Percentiles rank a stretch among this genome's conserved stretches.
Evolutionary conservation across 192 early-diverging fungal species (phyloP).

Genomic region (Bifiguratus adelaidae): DNA sequence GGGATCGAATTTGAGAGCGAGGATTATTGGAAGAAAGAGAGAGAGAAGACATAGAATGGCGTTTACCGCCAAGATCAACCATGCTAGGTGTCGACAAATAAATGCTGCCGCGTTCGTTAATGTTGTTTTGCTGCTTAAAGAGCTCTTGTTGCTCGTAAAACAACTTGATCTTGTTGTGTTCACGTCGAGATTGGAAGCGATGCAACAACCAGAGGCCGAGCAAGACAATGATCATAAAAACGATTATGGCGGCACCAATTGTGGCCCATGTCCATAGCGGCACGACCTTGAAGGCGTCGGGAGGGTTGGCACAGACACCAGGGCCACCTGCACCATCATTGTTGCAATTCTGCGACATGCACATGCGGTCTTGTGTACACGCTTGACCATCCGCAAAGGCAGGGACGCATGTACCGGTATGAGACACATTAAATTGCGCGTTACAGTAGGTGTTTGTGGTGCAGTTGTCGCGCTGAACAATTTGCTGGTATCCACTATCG

Average conservation of each 20-base stretch:
- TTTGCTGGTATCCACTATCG: background rate
- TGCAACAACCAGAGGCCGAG: slow-evolving; percentile 16
- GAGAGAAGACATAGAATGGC: too few relatives aligned
- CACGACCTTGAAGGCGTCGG: slow-evolving; percentile 16
- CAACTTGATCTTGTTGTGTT: slow-evolving; percentile 15
- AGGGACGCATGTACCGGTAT: slow-evolving; percentile 9
- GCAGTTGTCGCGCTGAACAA: slow-evolving; percentile 20
- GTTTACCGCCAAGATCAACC: too few relatives aligned
- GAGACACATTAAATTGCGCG: too few relatives aligned
- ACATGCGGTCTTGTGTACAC: slow-evolving; percentile 20
- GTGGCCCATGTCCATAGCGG: slow-evolving; percentile 12
- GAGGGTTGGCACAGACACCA: slow-evolving; percentile 7
- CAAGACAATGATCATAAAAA: slow-evolving; percentile 15
- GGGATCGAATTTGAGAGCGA: too few relatives aligned
- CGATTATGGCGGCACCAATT: slow-evolving; percentile 6
- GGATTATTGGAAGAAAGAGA: too few relatives aligned
- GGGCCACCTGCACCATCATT: slow-evolving; percentile 4
- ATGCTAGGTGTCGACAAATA: too few relatives aligned
- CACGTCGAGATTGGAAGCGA: slow-evolving; percentile 19
- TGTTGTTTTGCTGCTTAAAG: background rate
- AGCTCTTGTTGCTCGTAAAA: slow-evolving; percentile 18
- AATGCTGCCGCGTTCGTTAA: too few relatives aligned
- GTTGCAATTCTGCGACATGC: slow-evolving; percentile 11
- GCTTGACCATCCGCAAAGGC: background rate
- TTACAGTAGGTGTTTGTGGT: slow-evolving; percentile 14